Evolutionary conservation across 106 monocot genomes (phyloP).

Genomic region (Narthecium ossifragum): DNA sequence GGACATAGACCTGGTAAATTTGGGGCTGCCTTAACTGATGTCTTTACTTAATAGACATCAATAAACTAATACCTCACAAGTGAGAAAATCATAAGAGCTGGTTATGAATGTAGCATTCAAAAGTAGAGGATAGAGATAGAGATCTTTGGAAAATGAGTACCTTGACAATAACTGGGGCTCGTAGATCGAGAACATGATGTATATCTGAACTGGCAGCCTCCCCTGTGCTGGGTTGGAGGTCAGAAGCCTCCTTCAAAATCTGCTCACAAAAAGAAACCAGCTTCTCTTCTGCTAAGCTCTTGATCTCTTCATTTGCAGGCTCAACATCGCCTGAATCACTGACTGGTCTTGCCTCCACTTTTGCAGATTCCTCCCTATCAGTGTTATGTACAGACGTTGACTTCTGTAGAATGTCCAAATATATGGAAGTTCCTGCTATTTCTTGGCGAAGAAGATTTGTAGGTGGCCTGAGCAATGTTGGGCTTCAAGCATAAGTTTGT

Average conservation of each 20-base stretch:
- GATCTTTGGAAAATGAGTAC: constrained; percentile 23
- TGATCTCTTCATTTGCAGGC: constrained; percentile 36
- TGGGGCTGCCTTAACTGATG: too few relatives aligned
- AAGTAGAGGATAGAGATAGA: neutral
- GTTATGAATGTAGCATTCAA: neutral
- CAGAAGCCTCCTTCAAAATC: constrained; percentile 86
- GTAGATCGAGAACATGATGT: constrained; percentile 75
- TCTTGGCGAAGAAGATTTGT: constrained; percentile 94
- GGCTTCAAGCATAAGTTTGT: neutral
- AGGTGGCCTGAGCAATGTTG: constrained; percentile 62
- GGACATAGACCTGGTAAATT: too few relatives aligned
- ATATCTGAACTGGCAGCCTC: constrained; percentile 65
- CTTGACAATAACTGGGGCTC: constrained; percentile 94
- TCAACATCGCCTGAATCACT: constrained; percentile 7
- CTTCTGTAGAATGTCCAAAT: constrained; percentile 87
- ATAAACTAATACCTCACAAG: too few relatives aligned
- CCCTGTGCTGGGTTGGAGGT: constrained; percentile 57
- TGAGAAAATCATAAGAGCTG: too few relatives aligned
- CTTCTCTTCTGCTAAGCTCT: constrained; percentile 81
- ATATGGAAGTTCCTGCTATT: constrained; percentile 83
- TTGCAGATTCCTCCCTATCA: constrained; percentile 12
- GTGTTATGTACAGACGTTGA: constrained; percentile 38
- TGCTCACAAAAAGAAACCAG: constrained; percentile 86
- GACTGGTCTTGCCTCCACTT: neutral
- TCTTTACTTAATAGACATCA: neutral